phyloP scores from a whole-genome alignment of 805 yeast genomes.

The Lipomyces chichibuensis region DNA sequence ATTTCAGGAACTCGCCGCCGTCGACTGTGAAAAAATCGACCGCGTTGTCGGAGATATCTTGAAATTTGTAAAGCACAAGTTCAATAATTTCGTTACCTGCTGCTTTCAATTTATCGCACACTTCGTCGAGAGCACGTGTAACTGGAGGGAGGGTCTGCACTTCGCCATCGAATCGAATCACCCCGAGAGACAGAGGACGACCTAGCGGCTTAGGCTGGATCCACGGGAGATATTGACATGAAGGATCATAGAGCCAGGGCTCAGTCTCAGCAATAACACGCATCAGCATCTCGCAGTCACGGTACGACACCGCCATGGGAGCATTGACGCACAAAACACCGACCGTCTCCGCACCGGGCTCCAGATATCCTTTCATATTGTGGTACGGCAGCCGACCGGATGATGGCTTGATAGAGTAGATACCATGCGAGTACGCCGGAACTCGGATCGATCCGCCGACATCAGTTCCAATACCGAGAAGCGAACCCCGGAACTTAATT shows the following conservation, averaged over 20 bases:
- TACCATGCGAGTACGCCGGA: conserved; percentile 52
- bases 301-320: conserved; percentile 65
- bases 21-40: conserved; percentile 33
- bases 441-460: conserved; percentile 57
- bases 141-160: conserved; percentile 62
- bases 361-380: conserved; percentile 42
- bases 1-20: conserved; percentile 29
- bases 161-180: conserved; percentile 45
- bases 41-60: conserved; percentile 33
- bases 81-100: conserved; percentile 61
- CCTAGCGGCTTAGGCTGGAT: conserved; percentile 44
- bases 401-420: conserved; percentile 53
- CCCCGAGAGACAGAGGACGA: conserved; percentile 33
- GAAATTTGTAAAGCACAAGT: conserved; percentile 34
- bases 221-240: conserved; percentile 58
- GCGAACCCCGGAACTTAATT: conserved; percentile 52
- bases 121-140: conserved; percentile 55
- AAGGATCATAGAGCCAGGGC: conserved; percentile 52
- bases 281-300: conserved; percentile 73
- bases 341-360: conserved; percentile 39
- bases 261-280: conserved; percentile 43
- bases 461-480: conserved; percentile 60
- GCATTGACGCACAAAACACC: conserved; percentile 67
- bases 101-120: conserved; percentile 56
- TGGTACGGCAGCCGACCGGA: conserved; percentile 49